These are phyloP conservation scores for Sesbania bispinosa DNA, from an alignment of 306 rosid genomes.

Conservation along the genomic window DNA sequence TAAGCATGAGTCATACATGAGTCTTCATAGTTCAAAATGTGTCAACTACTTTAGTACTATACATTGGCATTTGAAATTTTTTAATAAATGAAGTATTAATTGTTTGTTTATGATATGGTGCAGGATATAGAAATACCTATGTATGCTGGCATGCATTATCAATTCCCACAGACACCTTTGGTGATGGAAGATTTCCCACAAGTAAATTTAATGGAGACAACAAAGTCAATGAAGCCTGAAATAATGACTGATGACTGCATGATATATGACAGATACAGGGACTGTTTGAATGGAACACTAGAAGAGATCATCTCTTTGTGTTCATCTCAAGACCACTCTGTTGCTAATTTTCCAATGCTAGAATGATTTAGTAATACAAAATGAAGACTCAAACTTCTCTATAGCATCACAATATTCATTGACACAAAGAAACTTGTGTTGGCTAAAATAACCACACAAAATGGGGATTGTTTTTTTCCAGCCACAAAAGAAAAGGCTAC, in stretches of 20 bases:
- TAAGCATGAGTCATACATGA: not conserved
- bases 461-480: slow-evolving; percentile 32
- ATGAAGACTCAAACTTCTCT: slow-evolving; percentile 10
- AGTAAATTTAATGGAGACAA: slow-evolving; percentile 50
- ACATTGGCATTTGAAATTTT: not conserved
- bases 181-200: slow-evolving; percentile 80
- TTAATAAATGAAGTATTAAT: not conserved
- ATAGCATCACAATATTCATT: slow-evolving; percentile 43
- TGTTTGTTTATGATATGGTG: not conserved
- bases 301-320: slow-evolving; percentile 83
- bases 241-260: slow-evolving; percentile 42
- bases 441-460: slow-evolving; percentile 51
- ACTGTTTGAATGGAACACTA: slow-evolving; percentile 62
- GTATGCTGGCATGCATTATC: slow-evolving; percentile 45
- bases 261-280: slow-evolving; percentile 53
- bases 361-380: slow-evolving; percentile 33
- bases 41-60: not conserved
- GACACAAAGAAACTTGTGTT: slow-evolving; percentile 48
- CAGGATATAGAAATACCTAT: slow-evolving; percentile 54
- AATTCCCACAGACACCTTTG: slow-evolving; percentile 62
- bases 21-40: not conserved
- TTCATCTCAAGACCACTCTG: slow-evolving; percentile 54
- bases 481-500: slow-evolving; percentile 36
- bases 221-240: slow-evolving; percentile 52
- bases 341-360: slow-evolving; percentile 55